A percentile compares a stretch with the other conserved stretches of the same genome.
These are phyloP conservation scores for Lobosporangium transversale DNA, from an alignment of 192 early-diverging fungal species.

Conservation along the genomic window DNA sequence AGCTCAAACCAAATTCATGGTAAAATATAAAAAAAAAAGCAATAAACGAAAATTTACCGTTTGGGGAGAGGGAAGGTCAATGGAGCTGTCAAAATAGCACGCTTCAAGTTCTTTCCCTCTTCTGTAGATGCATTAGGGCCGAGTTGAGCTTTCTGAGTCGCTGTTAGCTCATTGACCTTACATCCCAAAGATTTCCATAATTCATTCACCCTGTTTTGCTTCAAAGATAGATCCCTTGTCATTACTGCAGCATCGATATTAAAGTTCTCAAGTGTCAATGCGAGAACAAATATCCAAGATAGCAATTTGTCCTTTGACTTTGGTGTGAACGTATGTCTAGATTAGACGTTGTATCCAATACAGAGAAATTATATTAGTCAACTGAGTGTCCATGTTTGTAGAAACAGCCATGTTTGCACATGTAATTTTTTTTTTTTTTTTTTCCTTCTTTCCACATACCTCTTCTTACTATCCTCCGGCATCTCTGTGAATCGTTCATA, in stretches of 20 bases:
- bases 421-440: slow-evolving; percentile 3
- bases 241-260: slow-evolving; percentile 68
- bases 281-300: slow-evolving; percentile 78
- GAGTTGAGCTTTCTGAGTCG: slow-evolving; percentile 35
- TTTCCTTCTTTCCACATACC: slow-evolving; percentile 26
- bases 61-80: slow-evolving; percentile 49
- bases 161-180: slow-evolving; percentile 52
- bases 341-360: no score
- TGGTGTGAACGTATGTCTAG: slow-evolving; percentile 62
- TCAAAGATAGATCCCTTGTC: slow-evolving; percentile 71
- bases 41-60: slow-evolving; percentile 18
- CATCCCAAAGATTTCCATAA: slow-evolving; percentile 59
- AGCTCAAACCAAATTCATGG: background rate
- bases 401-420: background rate
- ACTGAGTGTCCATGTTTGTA: no score
- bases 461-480: slow-evolving; percentile 57
- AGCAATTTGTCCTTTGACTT: slow-evolving; percentile 78
- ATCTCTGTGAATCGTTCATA: slow-evolving; percentile 72
- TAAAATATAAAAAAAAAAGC: background rate
- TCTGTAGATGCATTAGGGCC: slow-evolving; percentile 6
- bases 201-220: slow-evolving; percentile 53
- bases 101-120: slow-evolving; percentile 23
- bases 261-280: slow-evolving; percentile 79
- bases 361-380: no score
- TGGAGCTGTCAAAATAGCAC: slow-evolving; percentile 49